A percentile compares a stretch with the other conserved stretches of the same genome.
These are phyloP conservation scores for Stemphylium vesicarium DNA, from an alignment of 2,329 filamentous ascomycete species.

Conservation along the genomic window DNA sequence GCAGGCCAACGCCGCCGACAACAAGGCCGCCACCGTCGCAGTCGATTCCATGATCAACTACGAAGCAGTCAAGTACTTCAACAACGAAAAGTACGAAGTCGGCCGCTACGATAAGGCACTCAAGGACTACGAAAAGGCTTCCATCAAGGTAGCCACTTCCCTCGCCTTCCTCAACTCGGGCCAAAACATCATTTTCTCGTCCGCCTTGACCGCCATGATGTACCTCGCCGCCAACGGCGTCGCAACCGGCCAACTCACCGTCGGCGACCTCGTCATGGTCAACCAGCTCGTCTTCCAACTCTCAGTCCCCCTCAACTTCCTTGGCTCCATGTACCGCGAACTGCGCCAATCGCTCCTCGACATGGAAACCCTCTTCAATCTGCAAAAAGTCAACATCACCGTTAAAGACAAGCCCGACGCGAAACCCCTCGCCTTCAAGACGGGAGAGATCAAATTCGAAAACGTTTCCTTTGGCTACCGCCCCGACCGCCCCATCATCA, in stretches of 20 bases:
- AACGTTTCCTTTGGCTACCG: conserved; percentile 96
- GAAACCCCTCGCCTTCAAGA: conserved; percentile 72
- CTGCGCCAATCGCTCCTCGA: conserved; percentile 92
- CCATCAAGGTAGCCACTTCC: conserved; percentile 96
- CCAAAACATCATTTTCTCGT: conserved; percentile 96
- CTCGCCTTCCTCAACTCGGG: conserved; percentile 91
- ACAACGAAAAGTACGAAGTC: conserved; percentile 96
- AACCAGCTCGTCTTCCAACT: conserved; percentile 99
- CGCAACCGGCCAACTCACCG: conserved; percentile 78
- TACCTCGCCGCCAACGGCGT: conserved; percentile 93
- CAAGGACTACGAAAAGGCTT: conserved; percentile 85
- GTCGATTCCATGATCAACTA: conserved; percentile 99
- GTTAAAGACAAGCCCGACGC: conserved; percentile 81
- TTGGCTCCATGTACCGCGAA: conserved; percentile 97
- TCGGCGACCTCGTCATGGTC: conserved; percentile 97
- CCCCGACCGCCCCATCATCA: conserved; percentile 83
- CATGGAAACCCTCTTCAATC: conserved; percentile 97
- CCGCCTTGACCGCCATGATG: conserved; percentile 96
- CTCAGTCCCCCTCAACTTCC: conserved; percentile 93
- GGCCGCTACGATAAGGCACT: conserved; percentile 87
- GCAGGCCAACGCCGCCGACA: conserved; percentile 94
- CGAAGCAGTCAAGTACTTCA: conserved; percentile 99
- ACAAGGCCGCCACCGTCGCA: conserved; percentile 90
- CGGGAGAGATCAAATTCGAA: conserved; percentile 91
- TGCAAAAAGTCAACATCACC: conserved; percentile 93